phyloP scores from a whole-genome alignment of 768 basidiomycete genomes.

The Lactarius sanguifluus region DNA sequence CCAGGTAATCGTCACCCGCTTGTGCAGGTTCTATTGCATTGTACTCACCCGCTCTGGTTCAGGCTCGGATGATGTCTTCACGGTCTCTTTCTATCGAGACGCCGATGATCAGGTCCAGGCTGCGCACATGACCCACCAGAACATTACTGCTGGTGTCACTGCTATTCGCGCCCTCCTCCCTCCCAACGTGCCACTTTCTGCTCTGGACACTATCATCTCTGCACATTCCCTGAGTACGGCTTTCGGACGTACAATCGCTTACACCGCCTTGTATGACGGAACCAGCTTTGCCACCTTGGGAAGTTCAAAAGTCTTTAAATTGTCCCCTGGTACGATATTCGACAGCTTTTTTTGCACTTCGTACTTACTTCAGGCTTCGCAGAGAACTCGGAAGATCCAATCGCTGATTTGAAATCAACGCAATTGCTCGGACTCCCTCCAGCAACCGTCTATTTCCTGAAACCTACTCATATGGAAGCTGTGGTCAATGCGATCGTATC shows the following conservation, averaged over 20 bases:
- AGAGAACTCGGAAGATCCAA: conserved; percentile 33
- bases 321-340: conserved; percentile 43
- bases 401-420: conserved; percentile 50
- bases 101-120: conserved; percentile 55
- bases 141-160: conserved; percentile 87
- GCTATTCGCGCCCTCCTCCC: conserved; percentile 77
- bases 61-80: conserved; percentile 66
- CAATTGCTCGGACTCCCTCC: conserved; percentile 59
- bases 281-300: conserved; percentile 67
- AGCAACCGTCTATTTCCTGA: conserved; percentile 78
- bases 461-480: conserved; percentile 58
- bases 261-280: conserved; percentile 74
- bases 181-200: conserved; percentile 60
- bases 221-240: conserved; percentile 70
- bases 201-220: conserved; percentile 77
- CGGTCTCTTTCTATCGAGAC: conserved; percentile 62
- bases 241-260: conserved; percentile 77
- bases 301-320: conserved; percentile 52
- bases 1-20: conserved; percentile 48
- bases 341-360: background rate
- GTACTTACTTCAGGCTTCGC: background rate
- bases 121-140: conserved; percentile 75
- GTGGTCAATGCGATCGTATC: conserved; percentile 54
- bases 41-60: conserved; percentile 13
- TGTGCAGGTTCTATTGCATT: conserved; percentile 1